Evolutionary conservation across 768 basidiomycete genomes (phyloP).

Genomic region (Brasilioporus rufonigricans): DNA sequence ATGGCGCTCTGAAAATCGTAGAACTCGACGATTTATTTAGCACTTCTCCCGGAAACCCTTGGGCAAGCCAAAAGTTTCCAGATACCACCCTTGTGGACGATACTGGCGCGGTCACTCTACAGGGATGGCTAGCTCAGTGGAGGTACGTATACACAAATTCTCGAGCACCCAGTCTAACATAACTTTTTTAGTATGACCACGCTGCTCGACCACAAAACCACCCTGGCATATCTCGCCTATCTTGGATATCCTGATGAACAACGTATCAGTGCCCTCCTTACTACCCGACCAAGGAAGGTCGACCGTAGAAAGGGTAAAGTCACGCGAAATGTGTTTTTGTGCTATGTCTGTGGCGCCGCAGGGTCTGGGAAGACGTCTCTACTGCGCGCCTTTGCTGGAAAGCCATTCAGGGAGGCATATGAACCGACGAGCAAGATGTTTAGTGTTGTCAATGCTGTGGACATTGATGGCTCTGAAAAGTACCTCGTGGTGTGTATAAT

Average conservation of each 20-base stretch:
- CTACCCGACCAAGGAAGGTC: slow-evolving; percentile 80
- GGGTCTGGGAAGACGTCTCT: slow-evolving; percentile 94
- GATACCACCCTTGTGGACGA: slow-evolving; percentile 88
- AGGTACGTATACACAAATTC: slow-evolving; percentile 54
- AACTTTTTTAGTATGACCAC: slow-evolving; percentile 81
- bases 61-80: slow-evolving; percentile 87
- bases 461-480: slow-evolving; percentile 92
- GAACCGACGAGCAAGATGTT: slow-evolving; percentile 89
- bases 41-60: slow-evolving; percentile 97
- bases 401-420: slow-evolving; percentile 69
- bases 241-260: slow-evolving; percentile 83
- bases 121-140: slow-evolving; percentile 99
- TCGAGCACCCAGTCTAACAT: slow-evolving; percentile 1
- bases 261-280: slow-evolving; percentile 78
- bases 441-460: slow-evolving; percentile 92
- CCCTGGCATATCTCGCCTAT: slow-evolving; percentile 92
- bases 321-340: slow-evolving; percentile 87
- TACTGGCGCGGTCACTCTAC: slow-evolving; percentile 87
- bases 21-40: slow-evolving; percentile 90
- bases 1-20: slow-evolving; percentile 80
- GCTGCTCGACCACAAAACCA: slow-evolving; percentile 87
- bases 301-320: slow-evolving; percentile 88
- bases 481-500: slow-evolving; percentile 81
- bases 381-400: slow-evolving; percentile 81
- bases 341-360: slow-evolving; percentile 92